Evolutionary conservation across 345 rosid species (phyloP), one percentile per base, ranked within the genome.

Genomic region (Eucalyptus guilfoylei): DNA sequence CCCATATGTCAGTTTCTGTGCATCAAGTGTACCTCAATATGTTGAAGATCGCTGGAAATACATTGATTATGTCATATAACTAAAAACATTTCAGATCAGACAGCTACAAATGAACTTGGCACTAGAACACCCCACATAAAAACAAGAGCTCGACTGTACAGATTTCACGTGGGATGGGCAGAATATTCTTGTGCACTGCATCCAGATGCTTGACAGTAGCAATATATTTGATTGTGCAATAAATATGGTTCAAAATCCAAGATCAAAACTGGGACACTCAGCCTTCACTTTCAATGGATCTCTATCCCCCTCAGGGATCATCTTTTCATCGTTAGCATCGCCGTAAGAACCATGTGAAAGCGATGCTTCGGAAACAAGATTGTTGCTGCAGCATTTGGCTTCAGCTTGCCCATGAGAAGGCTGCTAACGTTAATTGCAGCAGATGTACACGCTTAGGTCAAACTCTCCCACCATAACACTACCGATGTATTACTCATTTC

Each of bases 201-300:
- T 6, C 85, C 85, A 76, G 47, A 40, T 76, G 24, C 85, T 40
- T 40, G 30, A 76, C 47, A 21, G 85, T 40, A 21, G 26, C 42
- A 72, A 72, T 72, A 72, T 72, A 34, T 26, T 40, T 2, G 47
- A 76, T 40, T 23, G 26, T 5, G 47, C 47, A 76, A 76, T 76
- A 8, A 11, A 11, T 44, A 76, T 40, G 85, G 87, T 44, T 94
- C 93, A 94, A 72, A 94, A 89, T 91, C 95, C 97, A 11, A 95
- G 95, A 91, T 94, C 95, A 88, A 96, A 95, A 92, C 92, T 92
- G 19, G 94, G 91, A 88, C 90, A 89, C 81, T 91, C 87, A 40
- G 76, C 87, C 14, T 58, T 80, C 89, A 91, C 90, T 72, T 72
- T 88, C 32, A 90, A 52, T 76, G 64, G 30, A 76, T 76, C 87